Conservation (phyloP, 352 stramenopile species). For the Pythium biforme region DNA sequence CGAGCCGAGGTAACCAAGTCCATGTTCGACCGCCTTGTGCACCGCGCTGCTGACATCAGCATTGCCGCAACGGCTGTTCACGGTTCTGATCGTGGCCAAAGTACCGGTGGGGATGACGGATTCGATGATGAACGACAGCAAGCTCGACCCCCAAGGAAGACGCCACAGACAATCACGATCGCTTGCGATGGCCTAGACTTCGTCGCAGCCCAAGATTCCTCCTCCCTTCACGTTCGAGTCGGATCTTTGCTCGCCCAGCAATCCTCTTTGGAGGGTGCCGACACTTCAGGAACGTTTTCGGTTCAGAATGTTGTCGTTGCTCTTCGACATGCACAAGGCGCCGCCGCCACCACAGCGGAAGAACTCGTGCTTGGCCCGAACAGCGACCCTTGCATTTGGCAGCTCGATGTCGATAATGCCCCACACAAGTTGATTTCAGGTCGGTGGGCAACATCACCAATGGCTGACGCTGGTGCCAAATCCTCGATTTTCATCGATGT, state of each 20-base stretch:
- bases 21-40: conserved; percentile 26
- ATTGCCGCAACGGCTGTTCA: conserved; percentile 6
- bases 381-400: conserved; percentile 67
- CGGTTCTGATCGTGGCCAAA: background rate
- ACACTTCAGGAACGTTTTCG: conserved; percentile 34
- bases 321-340: conserved; percentile 13
- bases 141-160: background rate
- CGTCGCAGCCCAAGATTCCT: conserved; percentile 3
- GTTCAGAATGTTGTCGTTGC: conserved; percentile 68
- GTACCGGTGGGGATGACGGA: background rate
- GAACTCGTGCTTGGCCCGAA: conserved; percentile 68
- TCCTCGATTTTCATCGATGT: conserved; percentile 55
- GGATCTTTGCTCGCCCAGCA: conserved; percentile 42
- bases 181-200: conserved; percentile 55
- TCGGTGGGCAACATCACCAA: conserved; percentile 45
- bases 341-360: conserved; percentile 28
- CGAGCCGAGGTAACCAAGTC: conserved; percentile 33
- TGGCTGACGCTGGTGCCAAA: background rate
- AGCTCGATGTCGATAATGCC: conserved; percentile 67
- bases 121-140: background rate
- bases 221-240: conserved; percentile 59
- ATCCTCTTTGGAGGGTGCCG: conserved; percentile 15
- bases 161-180: conserved; percentile 17
- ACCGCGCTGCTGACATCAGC: background rate
- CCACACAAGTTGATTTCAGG: conserved; percentile 64